Conservation (phyloP, 2,329 filamentous ascomycete species). For the Achaetomium macrosporum region DNA sequence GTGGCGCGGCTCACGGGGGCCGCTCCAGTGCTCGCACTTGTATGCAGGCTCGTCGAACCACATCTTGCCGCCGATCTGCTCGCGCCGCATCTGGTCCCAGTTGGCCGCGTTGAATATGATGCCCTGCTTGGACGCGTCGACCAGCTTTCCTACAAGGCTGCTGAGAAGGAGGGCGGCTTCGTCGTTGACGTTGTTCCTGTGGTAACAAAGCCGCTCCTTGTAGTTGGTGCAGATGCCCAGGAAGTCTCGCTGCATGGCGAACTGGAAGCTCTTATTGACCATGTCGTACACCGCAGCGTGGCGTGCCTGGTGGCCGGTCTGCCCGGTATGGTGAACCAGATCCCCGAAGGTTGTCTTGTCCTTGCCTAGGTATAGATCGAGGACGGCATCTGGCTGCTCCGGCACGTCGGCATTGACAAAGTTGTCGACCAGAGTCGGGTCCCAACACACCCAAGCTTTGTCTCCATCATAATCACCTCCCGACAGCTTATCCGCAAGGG, state of each 20-base stretch:
- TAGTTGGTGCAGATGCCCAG: slow-evolving; percentile 60
- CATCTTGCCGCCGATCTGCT: slow-evolving; percentile 21
- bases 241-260: slow-evolving; percentile 50
- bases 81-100: slow-evolving; percentile 35
- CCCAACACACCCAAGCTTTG: slow-evolving; percentile 72
- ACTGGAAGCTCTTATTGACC: slow-evolving; percentile 48
- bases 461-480: slow-evolving; percentile 82
- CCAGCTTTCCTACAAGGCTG: slow-evolving; percentile 46
- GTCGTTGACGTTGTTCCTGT: slow-evolving; percentile 44
- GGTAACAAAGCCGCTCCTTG: slow-evolving; percentile 59
- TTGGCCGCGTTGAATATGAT: slow-evolving; percentile 40
- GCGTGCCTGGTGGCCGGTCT: background rate
- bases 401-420: slow-evolving; percentile 58
- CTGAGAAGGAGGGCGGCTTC: slow-evolving; percentile 43
- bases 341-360: slow-evolving; percentile 42
- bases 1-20: slow-evolving; percentile 33
- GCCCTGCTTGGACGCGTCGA: slow-evolving; percentile 54
- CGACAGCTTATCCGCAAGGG: slow-evolving; percentile 65
- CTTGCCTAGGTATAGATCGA: slow-evolving; percentile 46
- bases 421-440: slow-evolving; percentile 56
- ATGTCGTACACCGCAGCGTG: slow-evolving; percentile 38
- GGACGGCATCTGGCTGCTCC: slow-evolving; percentile 30
- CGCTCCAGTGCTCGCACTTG: slow-evolving; percentile 32
- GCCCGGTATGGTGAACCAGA: slow-evolving; percentile 28
- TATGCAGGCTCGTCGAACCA: slow-evolving; percentile 38